phyloP scores from a whole-genome alignment of 2,329 filamentous ascomycete species.

The Colletotrichum orchidophilum region DNA sequence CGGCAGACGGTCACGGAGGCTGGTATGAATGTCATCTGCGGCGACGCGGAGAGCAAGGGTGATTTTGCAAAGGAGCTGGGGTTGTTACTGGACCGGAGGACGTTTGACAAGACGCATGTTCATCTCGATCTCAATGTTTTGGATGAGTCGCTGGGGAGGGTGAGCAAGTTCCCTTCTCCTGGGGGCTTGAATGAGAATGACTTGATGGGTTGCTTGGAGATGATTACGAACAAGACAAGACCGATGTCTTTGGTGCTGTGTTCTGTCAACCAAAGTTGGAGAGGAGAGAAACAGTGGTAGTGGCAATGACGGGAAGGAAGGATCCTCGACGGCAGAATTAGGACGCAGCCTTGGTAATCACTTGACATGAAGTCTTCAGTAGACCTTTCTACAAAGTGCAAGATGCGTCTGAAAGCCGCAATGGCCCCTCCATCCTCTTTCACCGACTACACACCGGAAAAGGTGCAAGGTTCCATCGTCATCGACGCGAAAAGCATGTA shows the following conservation, averaged over 20 bases:
- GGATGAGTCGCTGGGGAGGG: constrained; percentile 2
- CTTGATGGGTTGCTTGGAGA: constrained; percentile 1
- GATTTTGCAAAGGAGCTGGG: constrained; percentile 11
- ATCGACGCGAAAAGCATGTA: not conserved
- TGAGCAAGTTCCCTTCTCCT: not conserved
- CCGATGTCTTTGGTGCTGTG: constrained; percentile 3
- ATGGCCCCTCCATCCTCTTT: no score
- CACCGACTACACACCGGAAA: no score
- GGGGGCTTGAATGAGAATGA: not conserved
- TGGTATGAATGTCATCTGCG: constrained; percentile 8
- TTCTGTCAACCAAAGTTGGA: constrained; percentile 6
- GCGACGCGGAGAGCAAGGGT: constrained; percentile 13
- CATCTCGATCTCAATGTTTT: not conserved
- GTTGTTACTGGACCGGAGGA: not conserved
- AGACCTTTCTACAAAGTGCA: no score
- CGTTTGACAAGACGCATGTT: not conserved
- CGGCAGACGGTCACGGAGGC: not conserved
- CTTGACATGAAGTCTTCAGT: no score
- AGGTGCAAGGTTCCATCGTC: no score
- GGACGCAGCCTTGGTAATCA: no score
- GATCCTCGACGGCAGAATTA: no score
- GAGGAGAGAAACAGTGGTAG: constrained; percentile 1
- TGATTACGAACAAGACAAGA: not conserved
- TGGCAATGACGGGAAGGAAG: not conserved
- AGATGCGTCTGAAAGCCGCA: no score